Evolutionary conservation across 2,329 filamentous ascomycete species (phyloP), one percentile per base, ranked within the genome.

Genomic region (Diaporthe ilicicola): DNA sequence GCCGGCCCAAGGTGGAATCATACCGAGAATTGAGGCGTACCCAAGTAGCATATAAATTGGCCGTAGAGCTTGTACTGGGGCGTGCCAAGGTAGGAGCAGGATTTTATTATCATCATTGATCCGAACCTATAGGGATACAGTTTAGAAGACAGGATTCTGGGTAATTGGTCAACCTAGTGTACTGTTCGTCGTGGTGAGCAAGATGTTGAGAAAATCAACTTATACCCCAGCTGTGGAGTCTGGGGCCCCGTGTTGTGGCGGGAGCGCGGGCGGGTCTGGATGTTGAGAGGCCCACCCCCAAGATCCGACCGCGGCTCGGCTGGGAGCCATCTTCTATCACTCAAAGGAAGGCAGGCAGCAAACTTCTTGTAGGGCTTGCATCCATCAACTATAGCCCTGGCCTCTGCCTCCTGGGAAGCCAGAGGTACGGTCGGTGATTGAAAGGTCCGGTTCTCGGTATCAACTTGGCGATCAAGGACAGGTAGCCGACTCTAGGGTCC

Each of bases 201-300:
- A n/a, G 13, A 39, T 8, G 37, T 10, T 10, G 12, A 55, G 48
- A 56, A n/a, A 29, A 46, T 22, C 22, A 50, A 27, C 22, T 39
- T 12, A 22, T 48, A 50, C 59, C 59, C 48, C 65, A 48, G 48
- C 27, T 68, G 66, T 55, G 53, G 53, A 44, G 53, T 59, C 65
- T n/a, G 42, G 66, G 66, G 66, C 53, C 53, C 66, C 66, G 65
- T 54, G 39, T 56, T 51, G 37, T 24, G 24, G 46, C 29, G 46
- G 61, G 32, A 50, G 42, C 46, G n/a, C n/a, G n/a, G 32, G 65
- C 65, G 51, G 51, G 65, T 37, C 48, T 19, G 7, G 64, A 55
- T 46, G 24, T 37, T 29, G 32, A 67, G 37, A 34, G 19, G 37
- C 37, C 66, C 46, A 34, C 55, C 50, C 44, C 53, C 59, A 42